Evolutionary conservation across 441 rosid species (phyloP).

Genomic region (Adansonia madagascariensis): DNA sequence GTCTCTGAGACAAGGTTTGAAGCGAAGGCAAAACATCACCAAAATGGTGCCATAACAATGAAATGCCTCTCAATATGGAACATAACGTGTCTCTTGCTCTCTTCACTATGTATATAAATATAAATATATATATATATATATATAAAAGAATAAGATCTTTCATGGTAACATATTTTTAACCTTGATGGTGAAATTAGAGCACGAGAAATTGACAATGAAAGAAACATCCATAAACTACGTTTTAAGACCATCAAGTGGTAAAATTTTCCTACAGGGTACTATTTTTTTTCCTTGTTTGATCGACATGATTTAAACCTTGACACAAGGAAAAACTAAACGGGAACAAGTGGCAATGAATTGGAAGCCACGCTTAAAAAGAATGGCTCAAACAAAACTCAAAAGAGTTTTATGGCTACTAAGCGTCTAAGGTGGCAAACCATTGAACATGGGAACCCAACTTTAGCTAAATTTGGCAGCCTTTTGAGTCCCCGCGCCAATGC

Average conservation of each 20-base stretch:
- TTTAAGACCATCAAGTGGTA: neutral
- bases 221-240: neutral
- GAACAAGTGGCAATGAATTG: neutral
- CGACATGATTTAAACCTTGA: neutral
- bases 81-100: neutral
- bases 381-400: slow-evolving; percentile 19
- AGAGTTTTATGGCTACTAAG: slow-evolving; percentile 26
- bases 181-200: slow-evolving; percentile 8
- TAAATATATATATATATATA: neutral
- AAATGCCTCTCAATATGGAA: slow-evolving; percentile 13
- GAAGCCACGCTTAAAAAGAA: slow-evolving; percentile 9
- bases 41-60: neutral
- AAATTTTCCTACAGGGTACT: neutral
- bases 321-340: neutral
- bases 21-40: neutral
- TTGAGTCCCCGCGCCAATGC: slow-evolving; percentile 18
- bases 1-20: neutral
- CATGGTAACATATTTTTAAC: neutral
- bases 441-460: slow-evolving; percentile 39
- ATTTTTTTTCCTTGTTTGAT: neutral
- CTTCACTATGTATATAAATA: neutral
- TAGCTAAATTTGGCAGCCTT: slow-evolving; percentile 39
- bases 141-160: neutral
- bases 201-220: neutral
- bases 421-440: slow-evolving; percentile 37